Evolutionary conservation across 441 rosid species (phyloP).

Genomic region (Erysimum cheiri): DNA sequence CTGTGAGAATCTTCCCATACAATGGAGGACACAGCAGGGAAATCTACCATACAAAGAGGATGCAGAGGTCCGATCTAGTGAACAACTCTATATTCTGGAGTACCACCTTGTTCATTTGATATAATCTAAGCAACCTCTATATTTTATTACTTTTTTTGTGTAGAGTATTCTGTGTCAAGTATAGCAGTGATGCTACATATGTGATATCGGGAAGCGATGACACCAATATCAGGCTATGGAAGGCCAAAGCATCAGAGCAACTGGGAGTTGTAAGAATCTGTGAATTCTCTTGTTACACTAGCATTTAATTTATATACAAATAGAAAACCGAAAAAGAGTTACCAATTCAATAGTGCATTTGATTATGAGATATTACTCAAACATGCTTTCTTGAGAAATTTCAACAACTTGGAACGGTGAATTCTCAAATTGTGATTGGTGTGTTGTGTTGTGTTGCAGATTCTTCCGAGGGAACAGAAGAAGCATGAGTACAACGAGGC

Average conservation of each 20-base stretch:
- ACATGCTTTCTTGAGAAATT: not conserved
- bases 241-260: slow-evolving; percentile 97
- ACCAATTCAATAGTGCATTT: not conserved
- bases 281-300: slow-evolving; percentile 30
- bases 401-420: not conserved
- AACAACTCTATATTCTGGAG: slow-evolving; percentile 6
- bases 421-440: slow-evolving; percentile 14
- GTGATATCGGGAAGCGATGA: slow-evolving; percentile 96
- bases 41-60: slow-evolving; percentile 95
- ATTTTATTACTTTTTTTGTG: slow-evolving; percentile 9
- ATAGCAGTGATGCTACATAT: slow-evolving; percentile 87
- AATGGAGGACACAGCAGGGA: slow-evolving; percentile 93
- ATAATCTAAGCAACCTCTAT: not conserved
- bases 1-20: slow-evolving; percentile 88
- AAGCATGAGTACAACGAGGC: slow-evolving; percentile 86
- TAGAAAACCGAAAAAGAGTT: not conserved
- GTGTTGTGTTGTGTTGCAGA: slow-evolving; percentile 49
- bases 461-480: slow-evolving; percentile 85
- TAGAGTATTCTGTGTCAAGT: slow-evolving; percentile 94
- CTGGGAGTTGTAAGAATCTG: slow-evolving; percentile 83
- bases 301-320: slow-evolving; percentile 4
- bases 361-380: slow-evolving; percentile 6
- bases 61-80: slow-evolving; percentile 77
- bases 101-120: slow-evolving; percentile 19
- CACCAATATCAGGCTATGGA: slow-evolving; percentile 92